Evolutionary conservation across 2,329 filamentous ascomycete genomes (phyloP).

Genomic region (Aspergillus persii): DNA sequence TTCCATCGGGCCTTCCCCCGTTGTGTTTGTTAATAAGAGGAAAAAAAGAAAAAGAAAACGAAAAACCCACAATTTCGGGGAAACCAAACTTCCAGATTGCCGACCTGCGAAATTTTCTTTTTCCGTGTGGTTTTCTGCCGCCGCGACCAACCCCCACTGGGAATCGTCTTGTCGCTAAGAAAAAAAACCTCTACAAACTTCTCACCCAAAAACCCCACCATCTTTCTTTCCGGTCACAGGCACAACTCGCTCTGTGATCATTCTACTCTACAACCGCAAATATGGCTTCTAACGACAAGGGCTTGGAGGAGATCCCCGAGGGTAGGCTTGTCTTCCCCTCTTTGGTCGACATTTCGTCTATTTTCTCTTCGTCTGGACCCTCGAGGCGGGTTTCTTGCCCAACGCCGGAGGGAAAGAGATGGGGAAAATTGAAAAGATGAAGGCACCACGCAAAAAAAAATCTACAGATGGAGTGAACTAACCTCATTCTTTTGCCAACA

Average conservation of each 20-base stretch:
- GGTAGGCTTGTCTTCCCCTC: slow-evolving; percentile 58
- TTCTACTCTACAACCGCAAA: slow-evolving; percentile 66
- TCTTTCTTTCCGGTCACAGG: slow-evolving; percentile 58
- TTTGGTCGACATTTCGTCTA: slow-evolving; percentile 4
- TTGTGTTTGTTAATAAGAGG: not conserved
- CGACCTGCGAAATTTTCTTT: slow-evolving; percentile 22
- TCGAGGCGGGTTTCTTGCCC: not conserved
- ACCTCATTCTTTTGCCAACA: slow-evolving; percentile 18
- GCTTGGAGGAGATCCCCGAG: slow-evolving; percentile 97
- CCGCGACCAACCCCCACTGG: slow-evolving; percentile 26
- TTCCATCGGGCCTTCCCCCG: slow-evolving; percentile 17
- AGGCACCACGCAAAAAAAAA: slow-evolving; percentile 10
- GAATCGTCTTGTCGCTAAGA: slow-evolving; percentile 34
- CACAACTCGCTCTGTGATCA: slow-evolving; percentile 69
- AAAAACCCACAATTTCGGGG: slow-evolving; percentile 15
- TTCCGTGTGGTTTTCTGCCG: slow-evolving; percentile 32
- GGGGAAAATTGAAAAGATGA: slow-evolving; percentile 6
- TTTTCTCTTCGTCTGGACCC: not conserved
- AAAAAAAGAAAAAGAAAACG: not conserved
- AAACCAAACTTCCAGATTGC: not conserved
- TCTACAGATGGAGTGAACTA: slow-evolving; percentile 1
- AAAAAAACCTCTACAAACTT: slow-evolving; percentile 27
- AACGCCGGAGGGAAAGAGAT: slow-evolving; percentile 10
- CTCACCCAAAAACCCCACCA: slow-evolving; percentile 29
- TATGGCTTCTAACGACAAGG: slow-evolving; percentile 93